A percentile compares a stretch with the other conserved stretches of the same genome.
These are phyloP conservation scores for Capsella bursapastoris DNA, from an alignment of 345 rosid genomes.

Conservation along the genomic window DNA sequence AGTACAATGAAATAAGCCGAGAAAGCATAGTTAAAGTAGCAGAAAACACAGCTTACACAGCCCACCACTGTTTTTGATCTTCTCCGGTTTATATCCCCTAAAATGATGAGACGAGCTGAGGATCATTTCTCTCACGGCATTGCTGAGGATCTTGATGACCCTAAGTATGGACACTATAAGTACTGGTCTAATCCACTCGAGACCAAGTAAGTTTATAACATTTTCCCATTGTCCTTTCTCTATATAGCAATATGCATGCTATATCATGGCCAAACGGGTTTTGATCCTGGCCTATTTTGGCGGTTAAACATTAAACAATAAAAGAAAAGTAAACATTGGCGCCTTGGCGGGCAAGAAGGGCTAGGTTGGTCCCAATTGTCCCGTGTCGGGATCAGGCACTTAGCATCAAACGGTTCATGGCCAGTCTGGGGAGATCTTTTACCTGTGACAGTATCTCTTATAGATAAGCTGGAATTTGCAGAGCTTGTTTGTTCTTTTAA, in stretches of 20 bases:
- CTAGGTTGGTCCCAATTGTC: neutral
- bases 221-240: neutral
- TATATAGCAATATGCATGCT: neutral
- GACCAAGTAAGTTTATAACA: conserved; percentile 53
- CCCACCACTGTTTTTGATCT: conserved; percentile 55
- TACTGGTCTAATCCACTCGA: conserved; percentile 89
- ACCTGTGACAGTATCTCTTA: neutral
- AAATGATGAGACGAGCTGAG: conserved; percentile 66
- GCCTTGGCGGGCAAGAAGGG: neutral
- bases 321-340: neutral
- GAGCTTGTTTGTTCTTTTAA: neutral
- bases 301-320: neutral
- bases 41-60: conserved; percentile 63
- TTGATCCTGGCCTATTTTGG: neutral
- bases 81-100: conserved; percentile 66
- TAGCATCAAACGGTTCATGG: neutral
- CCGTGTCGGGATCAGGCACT: neutral
- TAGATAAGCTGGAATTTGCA: neutral
- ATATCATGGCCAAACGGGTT: neutral
- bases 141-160: conserved; percentile 70
- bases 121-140: conserved; percentile 80
- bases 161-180: conserved; percentile 61
- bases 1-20: conserved; percentile 62
- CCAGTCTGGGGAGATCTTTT: neutral
- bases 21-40: conserved; percentile 53